Conservation (phyloP, 1,139 yeast genomes). For the Yamadazyma oceani region DNA sequence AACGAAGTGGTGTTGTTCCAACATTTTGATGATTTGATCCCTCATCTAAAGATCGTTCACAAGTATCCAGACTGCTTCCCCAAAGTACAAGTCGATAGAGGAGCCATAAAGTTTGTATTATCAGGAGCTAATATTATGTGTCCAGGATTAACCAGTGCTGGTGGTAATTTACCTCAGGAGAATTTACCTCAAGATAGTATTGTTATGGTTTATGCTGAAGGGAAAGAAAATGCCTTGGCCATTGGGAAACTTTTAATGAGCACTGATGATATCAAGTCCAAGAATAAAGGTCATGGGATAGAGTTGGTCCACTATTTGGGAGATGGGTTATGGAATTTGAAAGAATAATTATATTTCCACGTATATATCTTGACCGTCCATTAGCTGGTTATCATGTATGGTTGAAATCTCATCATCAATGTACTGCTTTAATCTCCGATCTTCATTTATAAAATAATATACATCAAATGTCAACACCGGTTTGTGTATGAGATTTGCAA, state of each 20-base stretch:
- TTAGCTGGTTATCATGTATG: slow-evolving; percentile 16
- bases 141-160: slow-evolving; percentile 92
- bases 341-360: slow-evolving; percentile 21
- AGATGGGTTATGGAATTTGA: slow-evolving; percentile 80
- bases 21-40: slow-evolving; percentile 81
- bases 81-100: slow-evolving; percentile 87
- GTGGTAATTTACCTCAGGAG: slow-evolving; percentile 80
- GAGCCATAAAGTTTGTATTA: slow-evolving; percentile 91
- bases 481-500: slow-evolving; percentile 14
- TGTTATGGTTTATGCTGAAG: slow-evolving; percentile 88
- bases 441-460: slow-evolving; percentile 20
- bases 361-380: slow-evolving; percentile 2
- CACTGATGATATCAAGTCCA: slow-evolving; percentile 80
- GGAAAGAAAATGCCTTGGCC: slow-evolving; percentile 88
- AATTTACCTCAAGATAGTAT: slow-evolving; percentile 63
- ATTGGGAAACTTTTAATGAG: slow-evolving; percentile 86
- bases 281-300: slow-evolving; percentile 88
- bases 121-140: slow-evolving; percentile 98
- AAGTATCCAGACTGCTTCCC: slow-evolving; percentile 83
- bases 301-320: slow-evolving; percentile 85
- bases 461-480: slow-evolving; percentile 21
- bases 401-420: slow-evolving; percentile 35
- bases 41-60: slow-evolving; percentile 76
- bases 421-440: slow-evolving; percentile 10
- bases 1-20: slow-evolving; percentile 77